These are phyloP conservation scores for Salix koriyanagi DNA, from an alignment of 345 rosid species.

Conservation along the genomic window DNA sequence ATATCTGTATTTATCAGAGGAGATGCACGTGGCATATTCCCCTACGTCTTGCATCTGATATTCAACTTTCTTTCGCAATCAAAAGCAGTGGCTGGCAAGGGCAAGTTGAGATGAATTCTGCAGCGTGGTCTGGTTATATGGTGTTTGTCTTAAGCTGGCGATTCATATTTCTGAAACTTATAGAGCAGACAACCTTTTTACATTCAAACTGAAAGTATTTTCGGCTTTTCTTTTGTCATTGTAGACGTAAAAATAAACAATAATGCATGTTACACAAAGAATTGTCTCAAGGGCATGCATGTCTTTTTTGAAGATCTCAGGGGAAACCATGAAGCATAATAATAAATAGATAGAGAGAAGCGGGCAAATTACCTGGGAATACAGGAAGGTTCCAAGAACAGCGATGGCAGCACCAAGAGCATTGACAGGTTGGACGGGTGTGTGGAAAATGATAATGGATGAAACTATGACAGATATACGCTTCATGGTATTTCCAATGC, in stretches of 20 bases:
- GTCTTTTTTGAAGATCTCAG: neutral
- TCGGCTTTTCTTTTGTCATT: neutral
- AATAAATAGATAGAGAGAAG: neutral
- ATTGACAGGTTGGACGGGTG: slow-evolving; percentile 88
- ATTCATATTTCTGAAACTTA: neutral
- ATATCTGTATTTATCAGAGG: neutral
- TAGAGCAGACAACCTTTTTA: neutral
- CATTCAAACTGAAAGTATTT: neutral
- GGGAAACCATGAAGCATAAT: neutral
- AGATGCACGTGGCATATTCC: neutral
- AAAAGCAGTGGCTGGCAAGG: neutral
- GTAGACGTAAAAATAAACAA: neutral
- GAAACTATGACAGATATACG: slow-evolving; percentile 98
- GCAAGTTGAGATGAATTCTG: neutral
- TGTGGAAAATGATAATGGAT: slow-evolving; percentile 94
- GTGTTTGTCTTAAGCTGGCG: neutral
- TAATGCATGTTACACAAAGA: neutral
- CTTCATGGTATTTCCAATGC: slow-evolving; percentile 96
- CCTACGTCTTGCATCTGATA: neutral
- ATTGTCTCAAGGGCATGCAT: neutral
- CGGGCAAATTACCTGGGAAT: slow-evolving; percentile 69
- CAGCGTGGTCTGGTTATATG: neutral
- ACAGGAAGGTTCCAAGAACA: slow-evolving; percentile 92
- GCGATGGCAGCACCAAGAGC: slow-evolving; percentile 98
- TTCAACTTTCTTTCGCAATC: neutral